phyloP scores from a whole-genome alignment of 495 filamentous ascomycete genomes.

The Staphylotrichum longicolle region DNA sequence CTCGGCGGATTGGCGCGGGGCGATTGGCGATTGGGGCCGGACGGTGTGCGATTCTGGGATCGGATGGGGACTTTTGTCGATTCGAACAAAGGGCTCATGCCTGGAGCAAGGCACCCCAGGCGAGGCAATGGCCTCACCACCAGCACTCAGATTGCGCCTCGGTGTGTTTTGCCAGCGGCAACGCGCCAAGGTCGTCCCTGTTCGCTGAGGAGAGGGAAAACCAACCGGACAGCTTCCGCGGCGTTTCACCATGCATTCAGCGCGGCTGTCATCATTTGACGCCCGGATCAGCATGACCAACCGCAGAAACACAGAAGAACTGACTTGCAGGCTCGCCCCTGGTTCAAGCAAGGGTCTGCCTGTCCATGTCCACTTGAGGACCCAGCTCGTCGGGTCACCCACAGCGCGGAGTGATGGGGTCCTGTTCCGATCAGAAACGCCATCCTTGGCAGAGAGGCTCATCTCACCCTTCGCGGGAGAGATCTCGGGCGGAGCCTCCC shows the following conservation, averaged over 20 bases:
- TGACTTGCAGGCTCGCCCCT: not conserved
- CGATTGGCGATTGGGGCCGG: too few species aligned
- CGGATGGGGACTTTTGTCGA: not conserved
- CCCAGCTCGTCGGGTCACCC: not conserved
- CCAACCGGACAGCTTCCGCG: constrained; percentile 5
- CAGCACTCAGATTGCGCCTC: too few species aligned
- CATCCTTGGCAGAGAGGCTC: not conserved
- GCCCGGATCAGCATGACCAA: too few species aligned
- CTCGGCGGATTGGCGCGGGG: too few species aligned
- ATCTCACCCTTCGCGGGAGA: not conserved
- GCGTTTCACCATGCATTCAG: not conserved
- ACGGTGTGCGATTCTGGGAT: too few species aligned
- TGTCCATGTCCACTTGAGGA: not conserved
- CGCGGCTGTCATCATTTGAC: too few species aligned
- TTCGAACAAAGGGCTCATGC: too few species aligned
- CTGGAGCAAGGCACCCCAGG: too few species aligned
- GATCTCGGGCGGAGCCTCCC: not conserved
- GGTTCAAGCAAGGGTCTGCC: not conserved
- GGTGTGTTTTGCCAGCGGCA: too few species aligned
- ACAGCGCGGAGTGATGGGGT: not conserved
- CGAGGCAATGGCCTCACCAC: not conserved
- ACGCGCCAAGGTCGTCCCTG: too few species aligned
- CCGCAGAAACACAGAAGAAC: not conserved
- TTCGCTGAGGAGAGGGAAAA: not conserved
- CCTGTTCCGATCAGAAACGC: not conserved